Conservation (phyloP, 2,329 filamentous ascomycete species). For the Aspergillus candidus region DNA sequence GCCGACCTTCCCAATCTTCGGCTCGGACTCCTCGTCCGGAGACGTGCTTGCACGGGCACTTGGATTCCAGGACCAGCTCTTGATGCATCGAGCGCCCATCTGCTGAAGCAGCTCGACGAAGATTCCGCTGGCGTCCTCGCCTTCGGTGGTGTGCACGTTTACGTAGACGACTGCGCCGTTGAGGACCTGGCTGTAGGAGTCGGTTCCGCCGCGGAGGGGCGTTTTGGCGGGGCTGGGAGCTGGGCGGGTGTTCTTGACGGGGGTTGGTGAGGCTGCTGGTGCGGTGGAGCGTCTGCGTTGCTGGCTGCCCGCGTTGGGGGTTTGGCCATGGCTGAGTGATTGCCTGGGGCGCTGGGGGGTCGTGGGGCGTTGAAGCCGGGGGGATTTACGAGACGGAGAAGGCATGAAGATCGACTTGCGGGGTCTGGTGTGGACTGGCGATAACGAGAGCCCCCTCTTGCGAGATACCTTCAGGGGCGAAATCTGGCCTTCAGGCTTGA, state of each 20-base stretch:
- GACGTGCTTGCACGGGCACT: constrained; percentile 49
- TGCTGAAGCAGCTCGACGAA: constrained; percentile 72
- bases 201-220: constrained; percentile 18
- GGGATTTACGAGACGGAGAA: constrained; percentile 24
- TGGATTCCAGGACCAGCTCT: constrained; percentile 74
- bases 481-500: constrained; percentile 58
- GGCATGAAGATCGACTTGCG: constrained; percentile 19
- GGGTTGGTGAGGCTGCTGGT: constrained; percentile 17
- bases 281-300: constrained; percentile 6
- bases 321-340: no score
- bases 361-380: constrained; percentile 14
- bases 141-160: constrained; percentile 76
- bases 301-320: background rate
- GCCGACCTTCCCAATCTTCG: constrained; percentile 51
- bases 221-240: constrained; percentile 24
- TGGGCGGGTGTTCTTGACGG: constrained; percentile 22
- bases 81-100: constrained; percentile 76
- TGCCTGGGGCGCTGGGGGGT: constrained; percentile 13
- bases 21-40: constrained; percentile 27
- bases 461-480: constrained; percentile 43
- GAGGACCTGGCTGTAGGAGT: constrained; percentile 42
- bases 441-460: constrained; percentile 49
- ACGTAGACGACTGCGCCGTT: constrained; percentile 72
- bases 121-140: constrained; percentile 71
- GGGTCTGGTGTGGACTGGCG: constrained; percentile 11